phyloP scores from a whole-genome alignment of 768 basidiomycete genomes.

The Gelatoporia subvermispora region DNA sequence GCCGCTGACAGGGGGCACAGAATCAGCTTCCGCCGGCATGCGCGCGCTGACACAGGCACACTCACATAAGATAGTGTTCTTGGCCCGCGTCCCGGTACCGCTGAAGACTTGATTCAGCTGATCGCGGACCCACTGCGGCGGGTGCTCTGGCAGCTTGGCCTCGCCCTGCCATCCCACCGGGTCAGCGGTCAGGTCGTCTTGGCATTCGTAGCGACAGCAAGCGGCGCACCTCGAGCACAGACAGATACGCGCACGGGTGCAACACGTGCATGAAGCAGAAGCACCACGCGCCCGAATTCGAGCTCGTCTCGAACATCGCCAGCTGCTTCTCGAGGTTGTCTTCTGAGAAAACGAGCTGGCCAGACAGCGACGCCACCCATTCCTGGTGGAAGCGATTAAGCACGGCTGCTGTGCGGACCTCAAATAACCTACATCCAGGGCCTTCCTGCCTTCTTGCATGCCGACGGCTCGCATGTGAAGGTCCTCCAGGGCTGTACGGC shows the following conservation, averaged over 20 bases:
- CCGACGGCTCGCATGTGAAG: constrained; percentile 10
- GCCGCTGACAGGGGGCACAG: constrained; percentile 56
- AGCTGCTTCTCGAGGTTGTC: constrained; percentile 64
- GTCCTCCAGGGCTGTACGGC: constrained; percentile 12
- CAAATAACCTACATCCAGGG: constrained; percentile 8
- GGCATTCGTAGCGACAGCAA: background rate
- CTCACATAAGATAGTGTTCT: constrained; percentile 42
- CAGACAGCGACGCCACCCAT: constrained; percentile 67
- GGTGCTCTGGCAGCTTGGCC: constrained; percentile 12
- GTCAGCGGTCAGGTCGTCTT: background rate
- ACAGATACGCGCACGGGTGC: constrained; percentile 64
- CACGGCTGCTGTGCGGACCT: background rate
- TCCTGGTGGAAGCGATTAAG: constrained; percentile 33
- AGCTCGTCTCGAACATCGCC: constrained; percentile 75
- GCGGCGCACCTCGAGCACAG: constrained; percentile 54
- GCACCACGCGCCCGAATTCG: constrained; percentile 78
- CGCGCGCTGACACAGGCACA: constrained; percentile 4
- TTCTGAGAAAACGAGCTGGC: constrained; percentile 65
- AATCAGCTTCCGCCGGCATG: constrained; percentile 30
- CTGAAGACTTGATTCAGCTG: constrained; percentile 36
- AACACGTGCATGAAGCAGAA: constrained; percentile 72
- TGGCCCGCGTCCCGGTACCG: constrained; percentile 36
- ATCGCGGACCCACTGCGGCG: constrained; percentile 31
- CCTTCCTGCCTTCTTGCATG: constrained; percentile 9
- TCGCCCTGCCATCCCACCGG: constrained; percentile 11